phyloP scores from a whole-genome alignment of 345 rosid genomes.

The Arabidopsis suecica region DNA sequence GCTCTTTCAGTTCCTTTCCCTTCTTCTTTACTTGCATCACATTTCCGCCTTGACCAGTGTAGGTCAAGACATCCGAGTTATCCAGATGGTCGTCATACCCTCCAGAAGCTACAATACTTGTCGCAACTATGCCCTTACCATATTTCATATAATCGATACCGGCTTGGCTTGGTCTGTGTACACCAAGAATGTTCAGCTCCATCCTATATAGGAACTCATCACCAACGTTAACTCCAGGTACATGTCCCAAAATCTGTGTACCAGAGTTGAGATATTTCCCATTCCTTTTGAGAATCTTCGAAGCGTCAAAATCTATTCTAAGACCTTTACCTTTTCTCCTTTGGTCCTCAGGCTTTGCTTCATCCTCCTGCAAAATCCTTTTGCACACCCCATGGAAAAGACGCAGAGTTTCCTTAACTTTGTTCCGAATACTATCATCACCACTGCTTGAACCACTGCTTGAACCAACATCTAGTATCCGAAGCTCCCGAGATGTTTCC shows the following conservation, averaged over 20 bases:
- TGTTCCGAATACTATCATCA: slow-evolving; percentile 51
- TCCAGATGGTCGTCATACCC: slow-evolving; percentile 75
- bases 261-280: slow-evolving; percentile 53
- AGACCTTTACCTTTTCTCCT: slow-evolving; percentile 7
- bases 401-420: slow-evolving; percentile 82
- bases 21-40: slow-evolving; percentile 49
- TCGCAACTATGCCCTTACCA: slow-evolving; percentile 53
- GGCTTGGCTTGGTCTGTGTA: slow-evolving; percentile 70
- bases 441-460: slow-evolving; percentile 33
- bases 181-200: slow-evolving; percentile 79
- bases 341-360: slow-evolving; percentile 53
- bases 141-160: slow-evolving; percentile 79
- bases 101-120: slow-evolving; percentile 83
- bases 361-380: slow-evolving; percentile 76
- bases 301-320: slow-evolving; percentile 73
- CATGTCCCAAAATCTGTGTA: slow-evolving; percentile 61
- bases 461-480: slow-evolving; percentile 42
- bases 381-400: slow-evolving; percentile 71
- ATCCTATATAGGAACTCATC: slow-evolving; percentile 84
- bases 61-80: slow-evolving; percentile 68
- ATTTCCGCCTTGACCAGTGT: slow-evolving; percentile 89
- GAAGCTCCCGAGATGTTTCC: slow-evolving; percentile 43
- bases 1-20: slow-evolving; percentile 39
- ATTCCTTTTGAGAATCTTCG: slow-evolving; percentile 60
- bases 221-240: slow-evolving; percentile 92